These are phyloP conservation scores for Solanum chiquidenum DNA, from an alignment of 257 asterid genomes.

Conservation along the genomic window DNA sequence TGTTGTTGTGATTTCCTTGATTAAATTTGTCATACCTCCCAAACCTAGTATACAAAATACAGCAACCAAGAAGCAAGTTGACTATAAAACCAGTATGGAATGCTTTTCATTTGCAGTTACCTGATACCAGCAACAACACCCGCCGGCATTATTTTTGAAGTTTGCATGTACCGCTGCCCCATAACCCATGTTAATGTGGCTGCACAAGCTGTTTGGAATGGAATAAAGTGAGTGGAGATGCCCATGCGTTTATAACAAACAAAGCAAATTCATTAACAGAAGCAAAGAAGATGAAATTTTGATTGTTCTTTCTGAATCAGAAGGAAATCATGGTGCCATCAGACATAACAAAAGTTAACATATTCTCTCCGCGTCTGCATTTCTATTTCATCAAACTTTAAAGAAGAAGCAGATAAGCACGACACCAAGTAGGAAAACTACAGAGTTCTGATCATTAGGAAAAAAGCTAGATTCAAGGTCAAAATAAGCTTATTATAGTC, in stretches of 20 bases:
- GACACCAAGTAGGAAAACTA: background rate
- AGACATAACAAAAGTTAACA: background rate
- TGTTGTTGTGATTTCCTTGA: background rate
- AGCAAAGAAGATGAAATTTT: background rate
- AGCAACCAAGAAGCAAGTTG: background rate
- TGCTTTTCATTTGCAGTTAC: conserved; percentile 22
- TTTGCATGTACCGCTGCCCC: conserved; percentile 72
- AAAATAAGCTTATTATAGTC: background rate
- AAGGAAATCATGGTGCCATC: background rate
- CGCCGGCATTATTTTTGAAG: conserved; percentile 93
- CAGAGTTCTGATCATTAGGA: background rate
- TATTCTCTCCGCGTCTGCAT: background rate
- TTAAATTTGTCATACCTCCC: background rate
- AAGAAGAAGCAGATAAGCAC: background rate
- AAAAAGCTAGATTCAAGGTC: background rate
- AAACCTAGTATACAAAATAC: background rate
- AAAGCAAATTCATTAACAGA: background rate
- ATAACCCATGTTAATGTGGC: conserved; percentile 60
- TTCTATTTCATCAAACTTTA: background rate
- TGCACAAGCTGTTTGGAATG: conserved; percentile 48
- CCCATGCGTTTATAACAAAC: background rate
- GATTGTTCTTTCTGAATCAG: background rate
- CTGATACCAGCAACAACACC: conserved; percentile 91
- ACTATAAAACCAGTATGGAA: background rate
- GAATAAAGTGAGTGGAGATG: background rate